phyloP scores from a whole-genome alignment of 805 yeast genomes.

The Zygosaccharomyces bisporus region DNA sequence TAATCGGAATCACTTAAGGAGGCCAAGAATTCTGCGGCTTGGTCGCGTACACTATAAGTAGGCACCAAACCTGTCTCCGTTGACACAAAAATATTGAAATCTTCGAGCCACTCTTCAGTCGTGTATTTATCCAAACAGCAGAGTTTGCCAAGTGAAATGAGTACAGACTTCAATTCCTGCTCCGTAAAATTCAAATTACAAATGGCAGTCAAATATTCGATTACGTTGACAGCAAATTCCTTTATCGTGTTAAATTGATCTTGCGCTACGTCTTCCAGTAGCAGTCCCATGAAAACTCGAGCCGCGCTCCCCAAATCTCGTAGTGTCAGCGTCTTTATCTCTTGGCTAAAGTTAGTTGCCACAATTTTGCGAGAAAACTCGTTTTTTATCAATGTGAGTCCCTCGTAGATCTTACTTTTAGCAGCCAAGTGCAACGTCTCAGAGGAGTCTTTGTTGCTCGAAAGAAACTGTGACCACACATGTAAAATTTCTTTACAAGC shows the following conservation, averaged over 20 bases:
- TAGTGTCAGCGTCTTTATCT: slow-evolving; percentile 16
- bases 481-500: slow-evolving; percentile 20
- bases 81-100: slow-evolving; percentile 67
- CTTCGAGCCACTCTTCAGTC: slow-evolving; percentile 49
- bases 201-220: slow-evolving; percentile 24
- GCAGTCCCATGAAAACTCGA: slow-evolving; percentile 6
- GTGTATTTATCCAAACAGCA: slow-evolving; percentile 43
- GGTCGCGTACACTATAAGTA: slow-evolving; percentile 54
- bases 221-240: slow-evolving; percentile 22
- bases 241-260: slow-evolving; percentile 12
- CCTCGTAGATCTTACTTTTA: slow-evolving; percentile 23
- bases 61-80: slow-evolving; percentile 68
- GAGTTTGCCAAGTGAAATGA: slow-evolving; percentile 37
- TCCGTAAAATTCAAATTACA: slow-evolving; percentile 11
- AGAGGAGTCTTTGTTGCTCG: slow-evolving; percentile 5
- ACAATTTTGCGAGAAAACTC: slow-evolving; percentile 27
- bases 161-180: slow-evolving; percentile 9
- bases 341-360: slow-evolving; percentile 7
- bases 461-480: slow-evolving; percentile 14
- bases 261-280: slow-evolving; percentile 8
- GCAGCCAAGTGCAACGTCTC: slow-evolving; percentile 13
- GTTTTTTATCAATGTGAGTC: slow-evolving; percentile 21
- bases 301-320: slow-evolving; percentile 18
- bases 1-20: slow-evolving; percentile 40
- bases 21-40: slow-evolving; percentile 53